Conservation (phyloP, 78 protist genomes). For the Dictyostelium citrinum region DNA sequence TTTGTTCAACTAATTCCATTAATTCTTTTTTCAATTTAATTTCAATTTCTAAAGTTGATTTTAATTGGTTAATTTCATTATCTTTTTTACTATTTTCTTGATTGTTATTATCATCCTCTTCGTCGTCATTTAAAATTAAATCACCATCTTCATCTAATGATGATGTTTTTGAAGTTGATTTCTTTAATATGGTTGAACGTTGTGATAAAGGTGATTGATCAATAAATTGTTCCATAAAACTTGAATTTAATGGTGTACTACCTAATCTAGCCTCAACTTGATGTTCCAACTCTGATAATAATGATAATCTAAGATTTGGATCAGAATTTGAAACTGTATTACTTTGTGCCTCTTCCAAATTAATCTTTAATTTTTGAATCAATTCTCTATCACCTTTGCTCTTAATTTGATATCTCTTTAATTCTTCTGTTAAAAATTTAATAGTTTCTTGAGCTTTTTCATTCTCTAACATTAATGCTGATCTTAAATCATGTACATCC, state of each 20-base stretch:
- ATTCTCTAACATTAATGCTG: background rate
- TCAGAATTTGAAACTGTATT: background rate
- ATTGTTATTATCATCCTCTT: background rate
- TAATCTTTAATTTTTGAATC: constrained; percentile 23
- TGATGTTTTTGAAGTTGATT: background rate
- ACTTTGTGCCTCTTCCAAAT: constrained; percentile 21
- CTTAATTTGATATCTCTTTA: background rate
- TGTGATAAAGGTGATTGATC: background rate
- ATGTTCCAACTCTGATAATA: constrained; percentile 56
- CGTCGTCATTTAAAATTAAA: background rate
- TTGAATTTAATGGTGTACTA: background rate
- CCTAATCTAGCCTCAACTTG: constrained; percentile 54
- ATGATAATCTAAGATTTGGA: constrained; percentile 42
- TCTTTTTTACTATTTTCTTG: background rate
- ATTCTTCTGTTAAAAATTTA: constrained; percentile 22
- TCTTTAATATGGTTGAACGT: background rate
- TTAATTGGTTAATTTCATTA: background rate
- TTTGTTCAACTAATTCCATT: background rate
- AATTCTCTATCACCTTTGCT: constrained; percentile 25
- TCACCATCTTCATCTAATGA: constrained; percentile 1
- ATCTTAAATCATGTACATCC: background rate
- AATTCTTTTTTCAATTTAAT: background rate
- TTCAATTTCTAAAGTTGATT: background rate
- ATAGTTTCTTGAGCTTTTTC: constrained; percentile 27
- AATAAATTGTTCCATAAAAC: background rate